Base-by-base conservation (phyloP, 352 stramenopile species). In the Blastocystis sp. region DNA sequence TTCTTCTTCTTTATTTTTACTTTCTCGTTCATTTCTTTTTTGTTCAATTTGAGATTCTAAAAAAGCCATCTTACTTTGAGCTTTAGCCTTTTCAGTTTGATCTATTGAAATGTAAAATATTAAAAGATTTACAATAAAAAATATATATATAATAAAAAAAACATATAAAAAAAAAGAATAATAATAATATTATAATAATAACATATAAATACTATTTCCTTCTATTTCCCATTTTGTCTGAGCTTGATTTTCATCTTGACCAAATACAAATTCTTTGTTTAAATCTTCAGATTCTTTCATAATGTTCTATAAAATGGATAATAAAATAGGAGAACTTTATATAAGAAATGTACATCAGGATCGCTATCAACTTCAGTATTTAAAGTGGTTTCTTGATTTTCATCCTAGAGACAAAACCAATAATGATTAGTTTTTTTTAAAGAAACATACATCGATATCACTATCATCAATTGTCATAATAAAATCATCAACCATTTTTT, bases 201-300 rank as follows among this genome's bases (percentile, higher is more conserved):
- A 7, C 18, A 1, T 6, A 10, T 11, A 21, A 41, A 44, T 18
- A 11, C n/a, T 28, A 16, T 65, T 42, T 31, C 21, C 35, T 16
- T 66, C 32, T 1, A 48, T 27, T 3, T 42, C 25, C 0, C 42
- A 18, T 9, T 66, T 4, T 52, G 55, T 58, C 4, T 71, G 27
- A 19, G 31, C 48, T 4, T 66, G 71, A 35, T 86, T 77, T 37
- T 83, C 24, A 6, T 33, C 43, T 0, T 31, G 45, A 37, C 43
- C 78, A 54, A 85, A 85, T 70, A 82, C 73, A 59, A 87, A 87
- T 57, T 74, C 67, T 48, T 85, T 79, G n/a, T 68, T 67, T 65
- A 87, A 80, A 43, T 73, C 69, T 24, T 27, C 71, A 33, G 77
- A 59, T 64, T 80, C n/a, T n/a, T n/a, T n/a, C n/a, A n/a, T n/a